phyloP scores from a whole-genome alignment of 2,329 filamentous ascomycete species.

The Trichoderma sp. region DNA sequence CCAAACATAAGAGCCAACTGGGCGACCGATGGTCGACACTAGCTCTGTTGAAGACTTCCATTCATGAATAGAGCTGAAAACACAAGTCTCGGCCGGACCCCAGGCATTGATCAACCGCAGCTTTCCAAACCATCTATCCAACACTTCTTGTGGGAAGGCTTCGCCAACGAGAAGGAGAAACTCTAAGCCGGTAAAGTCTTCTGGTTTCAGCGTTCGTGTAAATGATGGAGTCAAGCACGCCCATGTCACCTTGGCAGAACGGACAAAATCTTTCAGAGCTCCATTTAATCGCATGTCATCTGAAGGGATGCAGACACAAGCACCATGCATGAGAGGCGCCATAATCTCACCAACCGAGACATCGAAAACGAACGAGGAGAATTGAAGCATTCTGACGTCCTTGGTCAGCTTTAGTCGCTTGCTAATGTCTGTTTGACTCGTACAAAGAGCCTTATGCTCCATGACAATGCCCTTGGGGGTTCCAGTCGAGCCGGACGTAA shows the following conservation, averaged over 20 bases:
- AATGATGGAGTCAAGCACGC: constrained; percentile 21
- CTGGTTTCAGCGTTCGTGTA: not conserved
- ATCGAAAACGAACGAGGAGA: constrained; percentile 31
- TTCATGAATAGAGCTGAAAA: constrained; percentile 16
- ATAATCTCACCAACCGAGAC: constrained; percentile 29
- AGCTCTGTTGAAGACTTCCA: constrained; percentile 5
- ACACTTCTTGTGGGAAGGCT: constrained; percentile 1
- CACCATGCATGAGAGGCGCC: constrained; percentile 21
- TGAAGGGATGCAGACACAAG: constrained; percentile 30
- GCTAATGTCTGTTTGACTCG: not conserved
- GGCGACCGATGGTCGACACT: not conserved
- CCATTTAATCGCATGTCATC: constrained; percentile 13
- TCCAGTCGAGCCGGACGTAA: constrained; percentile 26
- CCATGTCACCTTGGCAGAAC: not conserved
- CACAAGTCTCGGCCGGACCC: constrained; percentile 25
- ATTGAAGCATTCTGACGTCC: constrained; percentile 25
- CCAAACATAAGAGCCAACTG: constrained; percentile 22
- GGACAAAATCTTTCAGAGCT: not conserved
- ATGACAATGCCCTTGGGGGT: constrained; percentile 24
- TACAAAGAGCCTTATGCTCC: constrained; percentile 18
- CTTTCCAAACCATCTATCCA: constrained; percentile 10
- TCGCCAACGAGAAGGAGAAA: constrained; percentile 10
- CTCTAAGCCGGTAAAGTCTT: not conserved
- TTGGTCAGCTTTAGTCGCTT: not conserved
- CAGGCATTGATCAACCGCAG: constrained; percentile 25